phyloP scores from a whole-genome alignment of 2,329 filamentous ascomycete genomes.

The Sclerotiophoma versabilis region DNA sequence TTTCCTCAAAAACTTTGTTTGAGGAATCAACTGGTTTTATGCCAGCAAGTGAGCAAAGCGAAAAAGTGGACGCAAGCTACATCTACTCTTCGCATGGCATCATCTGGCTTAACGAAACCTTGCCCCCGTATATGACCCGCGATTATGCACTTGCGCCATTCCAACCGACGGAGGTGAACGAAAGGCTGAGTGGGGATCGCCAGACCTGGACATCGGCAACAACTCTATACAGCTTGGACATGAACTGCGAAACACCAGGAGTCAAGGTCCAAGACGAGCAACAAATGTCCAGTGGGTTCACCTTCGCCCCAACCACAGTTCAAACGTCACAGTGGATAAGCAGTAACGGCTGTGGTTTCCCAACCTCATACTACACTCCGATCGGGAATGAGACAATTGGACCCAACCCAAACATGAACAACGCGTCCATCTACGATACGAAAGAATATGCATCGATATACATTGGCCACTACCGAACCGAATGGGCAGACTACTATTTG shows the following conservation, averaged over 20 bases:
- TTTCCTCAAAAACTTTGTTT: constrained; percentile 16
- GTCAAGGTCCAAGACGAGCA: neutral
- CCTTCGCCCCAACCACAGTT: too few species aligned
- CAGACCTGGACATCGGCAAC: neutral
- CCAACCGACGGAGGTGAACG: constrained; percentile 10
- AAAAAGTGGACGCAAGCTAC: constrained; percentile 47
- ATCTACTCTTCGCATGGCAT: constrained; percentile 57
- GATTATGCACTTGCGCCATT: constrained; percentile 58
- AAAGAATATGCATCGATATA: constrained; percentile 49
- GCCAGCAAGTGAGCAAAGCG: constrained; percentile 38
- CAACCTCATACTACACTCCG: neutral
- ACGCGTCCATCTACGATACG: neutral
- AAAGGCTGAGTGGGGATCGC: neutral
- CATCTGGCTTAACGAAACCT: constrained; percentile 55
- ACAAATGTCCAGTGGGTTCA: too few species aligned
- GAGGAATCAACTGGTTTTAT: constrained; percentile 32
- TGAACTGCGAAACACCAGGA: neutral
- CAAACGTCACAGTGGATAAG: neutral
- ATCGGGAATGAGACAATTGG: constrained; percentile 25
- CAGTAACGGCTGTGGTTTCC: neutral
- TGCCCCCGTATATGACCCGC: constrained; percentile 54
- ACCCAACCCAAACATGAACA: neutral
- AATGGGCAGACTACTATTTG: constrained; percentile 43
- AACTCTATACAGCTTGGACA: neutral
- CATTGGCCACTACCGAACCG: constrained; percentile 52